phyloP scores from a whole-genome alignment of 805 yeast genomes.

The Metschnikowia matae region DNA sequence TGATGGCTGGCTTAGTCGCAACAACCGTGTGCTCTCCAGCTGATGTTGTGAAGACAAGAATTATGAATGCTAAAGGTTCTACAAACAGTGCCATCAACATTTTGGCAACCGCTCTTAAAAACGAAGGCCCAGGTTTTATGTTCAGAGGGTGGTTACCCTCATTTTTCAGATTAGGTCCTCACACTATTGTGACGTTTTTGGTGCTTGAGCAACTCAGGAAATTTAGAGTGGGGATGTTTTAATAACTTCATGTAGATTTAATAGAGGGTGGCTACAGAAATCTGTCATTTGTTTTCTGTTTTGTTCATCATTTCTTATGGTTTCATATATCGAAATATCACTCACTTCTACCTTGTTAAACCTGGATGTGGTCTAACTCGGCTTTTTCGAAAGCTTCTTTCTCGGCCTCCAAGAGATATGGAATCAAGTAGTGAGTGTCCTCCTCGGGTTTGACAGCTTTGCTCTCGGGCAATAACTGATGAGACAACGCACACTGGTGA shows the following conservation, averaged over 20 bases:
- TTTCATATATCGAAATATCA: background rate
- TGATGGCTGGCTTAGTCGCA: conserved; percentile 82
- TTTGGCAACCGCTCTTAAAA: conserved; percentile 50
- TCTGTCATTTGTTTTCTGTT: background rate
- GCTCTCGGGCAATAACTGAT: conserved; percentile 76
- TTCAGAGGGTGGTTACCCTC: conserved; percentile 92
- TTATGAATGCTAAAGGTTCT: conserved; percentile 62
- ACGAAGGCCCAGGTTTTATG: conserved; percentile 75
- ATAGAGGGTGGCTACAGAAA: background rate
- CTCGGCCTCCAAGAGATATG: conserved; percentile 91
- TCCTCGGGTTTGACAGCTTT: conserved; percentile 78
- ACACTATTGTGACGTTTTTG: conserved; percentile 64
- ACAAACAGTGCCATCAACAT: conserved; percentile 47
- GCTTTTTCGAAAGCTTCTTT: conserved; percentile 84
- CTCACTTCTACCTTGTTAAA: conserved; percentile 12
- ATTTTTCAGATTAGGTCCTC: conserved; percentile 81
- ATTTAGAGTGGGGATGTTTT: conserved; percentile 45
- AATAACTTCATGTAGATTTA: background rate
- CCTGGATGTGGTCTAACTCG: conserved; percentile 74
- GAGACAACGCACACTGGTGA: conserved; percentile 79
- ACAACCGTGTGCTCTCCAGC: conserved; percentile 92
- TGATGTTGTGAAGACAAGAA: conserved; percentile 83
- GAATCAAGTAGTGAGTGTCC: conserved; percentile 77
- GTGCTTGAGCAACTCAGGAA: conserved; percentile 65
- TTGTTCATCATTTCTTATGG: background rate